A percentile compares a stretch with the other conserved stretches of the same genome.
phyloP scores from a whole-genome alignment of 352 stramenopile species.

The Phytophthora meadii region DNA sequence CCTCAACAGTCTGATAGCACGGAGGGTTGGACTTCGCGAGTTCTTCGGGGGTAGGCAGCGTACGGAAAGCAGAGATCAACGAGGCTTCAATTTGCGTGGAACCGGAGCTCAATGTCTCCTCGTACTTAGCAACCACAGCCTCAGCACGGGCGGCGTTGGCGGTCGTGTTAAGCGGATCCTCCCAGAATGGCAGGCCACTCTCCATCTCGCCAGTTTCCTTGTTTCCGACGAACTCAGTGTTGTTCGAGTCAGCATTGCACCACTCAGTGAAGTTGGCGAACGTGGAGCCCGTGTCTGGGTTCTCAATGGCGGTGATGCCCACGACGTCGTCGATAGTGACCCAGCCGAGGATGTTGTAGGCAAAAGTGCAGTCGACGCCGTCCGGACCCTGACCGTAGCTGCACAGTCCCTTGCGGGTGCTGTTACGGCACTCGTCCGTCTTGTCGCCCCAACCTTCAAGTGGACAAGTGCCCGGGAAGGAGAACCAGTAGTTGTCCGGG shows the following conservation, averaged over 20 bases:
- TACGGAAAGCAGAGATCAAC: slow-evolving; percentile 48
- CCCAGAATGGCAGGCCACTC: slow-evolving; percentile 68
- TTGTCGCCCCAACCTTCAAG: slow-evolving; percentile 62
- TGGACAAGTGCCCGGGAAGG: slow-evolving; percentile 68
- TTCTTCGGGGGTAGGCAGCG: slow-evolving; percentile 51
- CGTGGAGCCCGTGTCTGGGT: slow-evolving; percentile 46
- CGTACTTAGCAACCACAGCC: slow-evolving; percentile 61
- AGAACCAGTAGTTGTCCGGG: slow-evolving; percentile 72
- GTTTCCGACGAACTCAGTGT: slow-evolving; percentile 66
- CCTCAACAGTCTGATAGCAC: slow-evolving; percentile 70
- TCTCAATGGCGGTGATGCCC: slow-evolving; percentile 70
- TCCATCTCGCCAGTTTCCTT: slow-evolving; percentile 45
- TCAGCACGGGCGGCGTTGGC: slow-evolving; percentile 61
- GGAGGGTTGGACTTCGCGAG: slow-evolving; percentile 64
- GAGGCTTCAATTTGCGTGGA: slow-evolving; percentile 53
- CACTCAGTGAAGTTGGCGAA: slow-evolving; percentile 78
- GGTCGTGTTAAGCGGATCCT: slow-evolving; percentile 57
- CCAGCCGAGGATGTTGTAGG: slow-evolving; percentile 83
- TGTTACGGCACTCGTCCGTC: slow-evolving; percentile 55
- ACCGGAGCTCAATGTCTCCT: slow-evolving; percentile 42
- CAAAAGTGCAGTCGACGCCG: slow-evolving; percentile 76
- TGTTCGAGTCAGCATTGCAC: slow-evolving; percentile 59
- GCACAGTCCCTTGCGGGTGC: slow-evolving; percentile 69
- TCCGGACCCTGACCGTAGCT: slow-evolving; percentile 60
- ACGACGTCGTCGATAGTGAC: slow-evolving; percentile 83